Evolutionary conservation across 2,329 filamentous ascomycete species (phyloP), one percentile per base, ranked within the genome.

Genomic region (Nemania abortiva): DNA sequence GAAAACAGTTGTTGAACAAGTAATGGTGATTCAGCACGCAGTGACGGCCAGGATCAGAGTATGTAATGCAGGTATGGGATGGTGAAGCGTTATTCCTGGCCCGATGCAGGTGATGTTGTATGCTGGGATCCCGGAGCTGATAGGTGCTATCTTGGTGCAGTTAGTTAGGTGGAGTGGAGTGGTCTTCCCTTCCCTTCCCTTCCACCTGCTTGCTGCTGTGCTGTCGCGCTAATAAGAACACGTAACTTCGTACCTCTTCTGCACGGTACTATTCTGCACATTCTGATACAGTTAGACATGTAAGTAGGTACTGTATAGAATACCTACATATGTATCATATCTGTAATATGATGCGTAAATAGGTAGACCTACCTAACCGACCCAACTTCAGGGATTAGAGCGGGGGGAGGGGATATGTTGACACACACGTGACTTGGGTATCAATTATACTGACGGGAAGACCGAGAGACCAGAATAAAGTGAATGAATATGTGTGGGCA

Each of bases 381-480:
- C 15, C 49, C 9, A 13, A 29, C 49, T 24, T 52, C 22, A 52
- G 24, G 24, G 24, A 20, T 52, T 52, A 52, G 24, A 54, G 65
- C 59, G 65, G 65, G 42, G 42, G 58, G 15, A 29, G 49, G 49
- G n/a, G 20, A 29, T 13, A 39, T 55, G 50, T 39, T 20, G 52
- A 56, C 27, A 15, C 34, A 52, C 58, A 52, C 58, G 58, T 63
- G 58, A 66, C 52, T 63, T 52, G 31, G 64, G 45, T 63, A 63
- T 15, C 58, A 62, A 61, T 49, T 50, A 13, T n/a, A 27, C 22
- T 20, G 10, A 53, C 5, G 42, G 15, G 42, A 49, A 60, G 11
- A 20, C n/a, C 29, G 15, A 15, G 47, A 53, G 22, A 3, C 37
- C 47, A 3, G 6, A 24, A 11, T 24, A 50, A 18, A 50, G 6